Base-by-base conservation (phyloP, 2,329 filamentous ascomycete genomes). In the Pestalotiopsis sp. region DNA sequence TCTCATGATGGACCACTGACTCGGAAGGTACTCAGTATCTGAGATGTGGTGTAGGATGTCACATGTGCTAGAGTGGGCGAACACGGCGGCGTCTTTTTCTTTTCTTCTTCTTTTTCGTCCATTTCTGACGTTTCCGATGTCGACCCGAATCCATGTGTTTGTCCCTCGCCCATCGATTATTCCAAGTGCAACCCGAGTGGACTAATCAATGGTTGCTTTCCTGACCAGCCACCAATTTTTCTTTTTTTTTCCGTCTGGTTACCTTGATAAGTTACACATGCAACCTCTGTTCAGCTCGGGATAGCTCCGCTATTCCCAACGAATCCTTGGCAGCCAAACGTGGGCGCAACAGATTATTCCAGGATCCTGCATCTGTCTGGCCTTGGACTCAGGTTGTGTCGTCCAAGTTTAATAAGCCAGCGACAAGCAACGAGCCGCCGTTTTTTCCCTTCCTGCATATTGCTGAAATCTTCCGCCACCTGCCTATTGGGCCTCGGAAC, bases 311-410 rank as follows among this genome's bases (percentile, higher is more conserved):
- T 52, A 52, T 52, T 52, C 45, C 45, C 6, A 17, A 52, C n/a
- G 45, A 20, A 9, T 20, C 17, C 45, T 52, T n/a, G 45, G 45
- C 45, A n/a, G 45, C 31, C 31, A 36, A 36, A 36, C 31, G 31
- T 36, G 31, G 31, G 31, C 31, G 31, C 31, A 36, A 36, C 56
- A n/a, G 56, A 59, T 62, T n/a, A 62, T 39, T n/a, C 59, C 59
- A 62, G 27, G 27, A 39, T 39, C 20, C 59, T 62, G 25, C 36
- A 27, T 62, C 27, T 31, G 38, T 39, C 27, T 27, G 27, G 57
- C 57, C 57, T 36, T 62, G 59, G 59, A 62, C 25, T 62, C 59
- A 62, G 59, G 31, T 52, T 52, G n/a, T 52, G 20, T 62, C 59
- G 31, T 39, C 36, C 27, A 36, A 39, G 59, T 36, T 36, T 38